Evolutionary conservation across 371 early-diverging fungal species (phyloP), one percentile per base, ranked within the genome.

Genomic region (Zychaea mexicana): DNA sequence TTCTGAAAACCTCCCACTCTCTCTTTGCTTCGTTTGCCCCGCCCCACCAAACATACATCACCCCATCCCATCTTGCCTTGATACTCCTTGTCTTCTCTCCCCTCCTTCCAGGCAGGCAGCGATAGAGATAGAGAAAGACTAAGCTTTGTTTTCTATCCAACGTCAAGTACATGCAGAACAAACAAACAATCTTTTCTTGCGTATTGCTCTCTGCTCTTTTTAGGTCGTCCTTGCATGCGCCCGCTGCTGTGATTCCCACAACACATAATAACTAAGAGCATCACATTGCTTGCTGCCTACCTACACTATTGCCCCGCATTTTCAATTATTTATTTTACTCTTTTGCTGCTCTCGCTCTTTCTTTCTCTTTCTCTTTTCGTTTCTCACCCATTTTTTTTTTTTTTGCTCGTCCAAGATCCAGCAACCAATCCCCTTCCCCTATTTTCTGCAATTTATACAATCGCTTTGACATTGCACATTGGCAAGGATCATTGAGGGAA

Each of bases 201-300:
- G n/a, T n/a, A n/a, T n/a, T n/a, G n/a, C 49, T 19, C 24, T 22
- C 22, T 3, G 5, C 49, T 49, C 22, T 49, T 22, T 49, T 22
- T 49, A 49, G 49, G 4, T 49, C n/a, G n/a, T n/a, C 5, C 42
- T 49, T 49, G 49, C 49, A 49, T 49, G 49, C 49, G 49, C 49
- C 49, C 22, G 22, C 49, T 49, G 6, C 22, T 49, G 19, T 19
- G 22, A 49, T 49, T 49, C 49, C 49, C 49, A 49, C 49, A 49
- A 19, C 19, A 9, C 5, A 10, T 10, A 12, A 42, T 3, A 42
- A 15, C 42, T 2, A 49, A 49, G 49, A 49, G 49, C 49, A 49
- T 49, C 49, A 49, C 49, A 49, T 49, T 54, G 55, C 31, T 33
- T 54, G 15, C 24, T n/a, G 33, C n/a, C n/a, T n/a, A 28, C 3